Conservation (phyloP, 352 stramenopile genomes). For the Stramenopiles sp. region DNA sequence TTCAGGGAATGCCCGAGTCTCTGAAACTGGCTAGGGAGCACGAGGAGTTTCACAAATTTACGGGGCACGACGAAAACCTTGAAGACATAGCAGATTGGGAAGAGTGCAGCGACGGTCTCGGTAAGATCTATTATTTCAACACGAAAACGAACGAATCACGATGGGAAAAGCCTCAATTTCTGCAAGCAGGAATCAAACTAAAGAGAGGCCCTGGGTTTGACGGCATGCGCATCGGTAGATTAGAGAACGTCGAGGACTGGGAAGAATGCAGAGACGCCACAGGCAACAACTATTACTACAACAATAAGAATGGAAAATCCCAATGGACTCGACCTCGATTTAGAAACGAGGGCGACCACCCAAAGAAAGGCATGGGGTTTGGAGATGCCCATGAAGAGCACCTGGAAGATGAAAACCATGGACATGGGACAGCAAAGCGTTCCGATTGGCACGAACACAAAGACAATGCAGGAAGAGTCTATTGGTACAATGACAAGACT, state of each 20-base stretch:
- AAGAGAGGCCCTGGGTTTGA: not conserved
- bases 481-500: constrained; percentile 1
- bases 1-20: not conserved
- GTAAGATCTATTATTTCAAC: not conserved
- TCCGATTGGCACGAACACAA: not conserved
- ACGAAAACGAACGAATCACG: not conserved
- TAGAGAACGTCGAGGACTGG: not conserved
- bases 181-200: not conserved
- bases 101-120: constrained; percentile 6
- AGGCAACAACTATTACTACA: not conserved
- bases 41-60: constrained; percentile 4
- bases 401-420: not conserved
- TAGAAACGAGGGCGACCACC: not conserved
- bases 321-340: not conserved
- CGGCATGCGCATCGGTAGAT: not conserved
- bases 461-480: not conserved
- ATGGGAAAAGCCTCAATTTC: constrained; percentile 2
- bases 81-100: not conserved
- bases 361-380: not conserved
- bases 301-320: constrained; percentile 3
- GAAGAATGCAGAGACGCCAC: not conserved
- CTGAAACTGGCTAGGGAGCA: not conserved
- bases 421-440: not conserved
- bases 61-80: not conserved
- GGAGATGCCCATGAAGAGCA: not conserved